phyloP scores from a whole-genome alignment of 2,329 filamentous ascomycete genomes.

The Tolypocladium inflatum region DNA sequence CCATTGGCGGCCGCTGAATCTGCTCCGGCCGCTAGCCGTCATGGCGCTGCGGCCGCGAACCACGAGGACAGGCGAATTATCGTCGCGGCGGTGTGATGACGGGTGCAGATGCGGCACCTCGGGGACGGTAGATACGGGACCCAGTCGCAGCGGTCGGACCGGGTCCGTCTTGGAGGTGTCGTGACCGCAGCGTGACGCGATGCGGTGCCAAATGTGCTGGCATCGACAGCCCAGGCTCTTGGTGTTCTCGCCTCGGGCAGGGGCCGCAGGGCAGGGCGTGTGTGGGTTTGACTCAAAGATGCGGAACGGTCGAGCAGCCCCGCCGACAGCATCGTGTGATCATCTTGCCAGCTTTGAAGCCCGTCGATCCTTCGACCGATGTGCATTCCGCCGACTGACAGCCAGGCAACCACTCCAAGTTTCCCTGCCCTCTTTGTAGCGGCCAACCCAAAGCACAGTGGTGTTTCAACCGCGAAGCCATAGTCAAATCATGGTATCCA shows the following conservation, averaged over 20 bases:
- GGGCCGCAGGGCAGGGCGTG: not conserved
- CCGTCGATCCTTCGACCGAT: not conserved
- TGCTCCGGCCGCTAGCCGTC: not conserved
- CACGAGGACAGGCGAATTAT: not conserved
- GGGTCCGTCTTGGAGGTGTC: not conserved
- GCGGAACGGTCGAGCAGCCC: not conserved
- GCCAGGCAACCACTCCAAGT: not conserved
- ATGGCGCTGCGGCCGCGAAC: not conserved
- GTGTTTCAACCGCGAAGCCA: too few species aligned
- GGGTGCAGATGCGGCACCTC: not conserved
- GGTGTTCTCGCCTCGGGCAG: too few species aligned
- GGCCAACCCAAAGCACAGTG: too few species aligned
- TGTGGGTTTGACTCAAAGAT: not conserved
- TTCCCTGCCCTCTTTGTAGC: too few species aligned
- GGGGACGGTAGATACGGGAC: not conserved
- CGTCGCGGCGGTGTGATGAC: not conserved
- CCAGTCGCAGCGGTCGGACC: not conserved
- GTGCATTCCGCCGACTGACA: not conserved
- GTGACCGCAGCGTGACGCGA: not conserved
- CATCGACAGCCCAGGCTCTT: not conserved
- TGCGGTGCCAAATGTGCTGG: not conserved
- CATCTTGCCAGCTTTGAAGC: not conserved
- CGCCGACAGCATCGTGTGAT: not conserved
- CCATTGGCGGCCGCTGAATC: slow-evolving; percentile 2
- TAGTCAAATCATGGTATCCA: too few species aligned